Percentiles rank a stretch among this genome's conserved stretches.
Conservation (phyloP, 1,284 basidiomycete species). For the Apiotrichum akiyoshidainum region DNA sequence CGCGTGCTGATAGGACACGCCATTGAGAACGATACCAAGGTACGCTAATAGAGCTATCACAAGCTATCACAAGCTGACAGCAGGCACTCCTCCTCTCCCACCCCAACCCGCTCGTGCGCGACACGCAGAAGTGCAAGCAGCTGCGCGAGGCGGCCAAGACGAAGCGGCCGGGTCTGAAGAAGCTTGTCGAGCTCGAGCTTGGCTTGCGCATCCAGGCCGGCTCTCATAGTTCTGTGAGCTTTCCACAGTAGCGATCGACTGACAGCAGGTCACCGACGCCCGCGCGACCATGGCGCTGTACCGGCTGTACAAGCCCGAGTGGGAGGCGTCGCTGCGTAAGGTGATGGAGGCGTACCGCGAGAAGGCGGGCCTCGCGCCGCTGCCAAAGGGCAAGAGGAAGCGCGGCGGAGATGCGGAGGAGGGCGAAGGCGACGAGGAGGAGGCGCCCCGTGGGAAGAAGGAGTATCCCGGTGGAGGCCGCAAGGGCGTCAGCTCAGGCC, state of each 20-base stretch:
- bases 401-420: constrained; percentile 12
- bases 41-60: constrained; percentile 37
- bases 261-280: constrained; percentile 76
- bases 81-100: constrained; percentile 88
- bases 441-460: constrained; percentile 32
- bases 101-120: constrained; percentile 71
- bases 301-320: constrained; percentile 76
- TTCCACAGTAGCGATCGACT: neutral
- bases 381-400: constrained; percentile 18
- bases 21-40: constrained; percentile 85
- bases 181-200: constrained; percentile 76
- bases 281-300: constrained; percentile 95
- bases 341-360: constrained; percentile 42
- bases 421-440: constrained; percentile 34
- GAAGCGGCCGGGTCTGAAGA: constrained; percentile 70
- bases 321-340: constrained; percentile 61
- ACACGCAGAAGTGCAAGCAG: constrained; percentile 67
- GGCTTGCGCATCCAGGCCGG: constrained; percentile 80
- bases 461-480: constrained; percentile 59
- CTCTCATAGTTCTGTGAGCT: constrained; percentile 75
- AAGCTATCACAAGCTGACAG: neutral
- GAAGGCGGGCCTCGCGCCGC: constrained; percentile 28
- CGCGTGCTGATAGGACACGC: constrained; percentile 91
- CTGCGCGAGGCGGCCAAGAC: constrained; percentile 57
- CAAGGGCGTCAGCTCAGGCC: constrained; percentile 67